Base-by-base conservation (phyloP, 257 asterid species). In the Capsicum rhomboideum region DNA sequence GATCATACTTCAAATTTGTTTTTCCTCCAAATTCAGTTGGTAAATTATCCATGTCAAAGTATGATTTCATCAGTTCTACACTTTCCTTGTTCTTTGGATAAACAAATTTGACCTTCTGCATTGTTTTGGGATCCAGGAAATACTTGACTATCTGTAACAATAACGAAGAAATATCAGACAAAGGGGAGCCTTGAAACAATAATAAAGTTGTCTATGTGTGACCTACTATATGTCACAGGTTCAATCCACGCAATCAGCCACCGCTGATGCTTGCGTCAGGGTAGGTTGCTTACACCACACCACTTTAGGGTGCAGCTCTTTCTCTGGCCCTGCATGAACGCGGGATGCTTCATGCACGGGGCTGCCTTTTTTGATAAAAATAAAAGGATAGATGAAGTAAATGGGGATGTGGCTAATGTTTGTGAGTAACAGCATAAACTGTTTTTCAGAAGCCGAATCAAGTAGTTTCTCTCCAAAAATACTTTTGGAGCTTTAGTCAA, bases 61-160 rank as follows among this genome's bases (percentile, higher is more conserved):
- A 94, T 23, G 97, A 87, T 10, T 86, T 85, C 99, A 96, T 92
- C 59, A 93, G 91, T 71, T 96, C 99, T 49, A 94, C 92, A 10
- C 99, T 94, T 1, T 94, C 99, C 83, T 92, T 92, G 88, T 94
- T 96, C 90, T 94, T 96, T 11, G 96, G 97, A 89, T 94, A 92
- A 67, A 96, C 99, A 64, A 94, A 96, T 86, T 92, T 96, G 91
- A 96, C 98, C 90, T 96, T 96, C 93, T 93, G 93, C 91, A 93
- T 91, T 28, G 98, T 96, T 88, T 93, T 94, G 10, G 94, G 86
- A 58, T 96, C 99, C 91, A 96, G 67, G 84, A 96, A 93, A 85
- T 92, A 96, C 29, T 96, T 96, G n/a, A 94, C 99, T 78, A 96
- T 88, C 99, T 94, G 96, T 87, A 89, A 85, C 66, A 75, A 26